phyloP scores from a whole-genome alignment of 1,139 yeast species.

The Blastobotrys ciferrii region DNA sequence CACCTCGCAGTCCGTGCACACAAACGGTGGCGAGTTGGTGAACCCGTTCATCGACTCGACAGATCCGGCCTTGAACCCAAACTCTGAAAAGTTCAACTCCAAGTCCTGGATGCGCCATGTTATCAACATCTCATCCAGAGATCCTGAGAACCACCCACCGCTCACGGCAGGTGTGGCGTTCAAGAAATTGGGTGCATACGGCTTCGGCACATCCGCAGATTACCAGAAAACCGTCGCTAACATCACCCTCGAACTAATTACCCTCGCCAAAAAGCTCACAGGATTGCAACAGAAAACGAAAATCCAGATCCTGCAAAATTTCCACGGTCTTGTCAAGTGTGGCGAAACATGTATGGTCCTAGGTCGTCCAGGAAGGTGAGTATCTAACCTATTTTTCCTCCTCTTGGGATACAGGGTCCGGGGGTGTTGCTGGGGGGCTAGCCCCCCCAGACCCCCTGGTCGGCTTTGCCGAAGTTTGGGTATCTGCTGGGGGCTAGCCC shows the following conservation, averaged over 20 bases:
- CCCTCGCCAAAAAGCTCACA: constrained; percentile 23
- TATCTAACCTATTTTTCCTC: too few species aligned
- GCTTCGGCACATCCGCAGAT: constrained; percentile 74
- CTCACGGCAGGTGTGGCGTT: constrained; percentile 57
- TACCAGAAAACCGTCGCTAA: constrained; percentile 73
- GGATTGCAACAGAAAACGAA: constrained; percentile 30
- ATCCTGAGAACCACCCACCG: constrained; percentile 21
- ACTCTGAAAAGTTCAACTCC: constrained; percentile 55
- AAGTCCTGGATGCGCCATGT: constrained; percentile 70
- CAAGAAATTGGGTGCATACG: constrained; percentile 66
- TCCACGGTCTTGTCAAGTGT: constrained; percentile 66
- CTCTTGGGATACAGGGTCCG: too few species aligned
- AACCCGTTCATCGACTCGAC: constrained; percentile 18
- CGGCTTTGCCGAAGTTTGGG: too few species aligned
- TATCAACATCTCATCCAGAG: constrained; percentile 35
- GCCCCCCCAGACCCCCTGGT: too few species aligned
- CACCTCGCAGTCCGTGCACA: constrained; percentile 20
- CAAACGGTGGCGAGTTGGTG: constrained; percentile 7
- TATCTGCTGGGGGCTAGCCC: too few species aligned
- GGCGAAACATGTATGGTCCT: constrained; percentile 75
- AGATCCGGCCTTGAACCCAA: constrained; percentile 46
- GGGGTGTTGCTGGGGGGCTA: too few species aligned
- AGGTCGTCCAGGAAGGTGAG: constrained; percentile 64
- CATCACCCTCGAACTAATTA: constrained; percentile 36
- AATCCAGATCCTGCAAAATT: constrained; percentile 60